Evolutionary conservation across 1,139 yeast genomes (phyloP).

Genomic region (Arxiozyma slooffiae): DNA sequence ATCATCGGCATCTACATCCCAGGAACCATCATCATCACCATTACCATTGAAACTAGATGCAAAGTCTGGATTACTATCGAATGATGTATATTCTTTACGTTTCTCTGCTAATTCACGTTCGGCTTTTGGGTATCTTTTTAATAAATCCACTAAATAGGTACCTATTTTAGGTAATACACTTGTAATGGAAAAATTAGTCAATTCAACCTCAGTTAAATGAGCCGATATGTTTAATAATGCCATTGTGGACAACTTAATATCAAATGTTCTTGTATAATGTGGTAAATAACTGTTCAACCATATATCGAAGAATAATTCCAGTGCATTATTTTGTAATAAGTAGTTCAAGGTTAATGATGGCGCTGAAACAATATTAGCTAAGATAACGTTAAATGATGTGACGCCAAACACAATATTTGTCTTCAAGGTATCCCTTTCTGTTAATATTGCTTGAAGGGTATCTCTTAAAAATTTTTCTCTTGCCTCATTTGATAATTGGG

Average conservation of each 20-base stretch:
- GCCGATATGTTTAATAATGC: conserved; percentile 51
- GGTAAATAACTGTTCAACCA: conserved; percentile 57
- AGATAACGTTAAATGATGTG: conserved; percentile 53
- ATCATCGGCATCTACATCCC: conserved; percentile 31
- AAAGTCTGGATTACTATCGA: conserved; percentile 30
- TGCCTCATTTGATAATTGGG: conserved; percentile 21
- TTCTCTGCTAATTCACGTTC: conserved; percentile 54
- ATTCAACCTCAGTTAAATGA: conserved; percentile 24
- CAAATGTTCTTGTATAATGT: conserved; percentile 63
- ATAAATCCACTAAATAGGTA: conserved; percentile 38
- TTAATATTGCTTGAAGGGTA: conserved; percentile 24
- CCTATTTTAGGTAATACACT: conserved; percentile 34
- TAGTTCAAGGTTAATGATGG: conserved; percentile 44
- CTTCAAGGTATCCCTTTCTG: conserved; percentile 23
- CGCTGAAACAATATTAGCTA: conserved; percentile 58
- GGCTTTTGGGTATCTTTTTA: conserved; percentile 62
- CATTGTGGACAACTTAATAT: conserved; percentile 62
- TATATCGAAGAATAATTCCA: conserved; percentile 45
- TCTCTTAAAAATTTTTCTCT: conserved; percentile 22
- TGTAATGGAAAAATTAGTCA: conserved; percentile 25
- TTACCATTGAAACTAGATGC: conserved; percentile 26
- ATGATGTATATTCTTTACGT: conserved; percentile 41
- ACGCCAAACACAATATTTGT: conserved; percentile 42
- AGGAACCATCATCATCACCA: conserved; percentile 24
- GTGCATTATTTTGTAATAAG: conserved; percentile 40